phyloP scores from a whole-genome alignment of 805 yeast species.

The Candida insectalens region DNA sequence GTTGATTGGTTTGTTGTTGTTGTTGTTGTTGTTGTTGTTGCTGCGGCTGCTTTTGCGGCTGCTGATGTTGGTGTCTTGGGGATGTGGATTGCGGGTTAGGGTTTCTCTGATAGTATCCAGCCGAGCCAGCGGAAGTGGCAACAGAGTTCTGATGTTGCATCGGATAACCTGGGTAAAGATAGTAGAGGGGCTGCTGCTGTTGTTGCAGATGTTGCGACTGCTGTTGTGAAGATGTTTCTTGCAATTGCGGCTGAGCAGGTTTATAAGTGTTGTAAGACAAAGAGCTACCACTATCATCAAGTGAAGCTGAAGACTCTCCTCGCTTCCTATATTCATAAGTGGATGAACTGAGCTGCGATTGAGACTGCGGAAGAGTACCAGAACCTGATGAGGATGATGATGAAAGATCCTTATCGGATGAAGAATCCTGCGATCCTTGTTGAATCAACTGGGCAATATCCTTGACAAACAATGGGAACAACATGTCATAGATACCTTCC shows the following conservation, averaged over 20 bases:
- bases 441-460: conserved; percentile 43
- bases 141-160: conserved; percentile 15
- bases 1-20: neutral
- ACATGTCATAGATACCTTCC: conserved; percentile 49
- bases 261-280: neutral
- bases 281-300: neutral
- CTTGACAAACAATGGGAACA: conserved; percentile 52
- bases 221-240: too few relatives aligned
- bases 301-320: neutral
- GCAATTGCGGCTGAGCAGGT: neutral
- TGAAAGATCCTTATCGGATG: neutral
- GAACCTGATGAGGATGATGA: neutral
- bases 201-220: too few relatives aligned
- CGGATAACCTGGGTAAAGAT: conserved; percentile 11
- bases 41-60: conserved; percentile 1
- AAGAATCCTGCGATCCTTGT: conserved; percentile 24
- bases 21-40: neutral
- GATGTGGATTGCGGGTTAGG: too few relatives aligned
- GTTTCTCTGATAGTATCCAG: neutral
- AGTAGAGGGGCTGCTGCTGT: conserved; percentile 1
- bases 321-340: neutral
- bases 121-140: conserved; percentile 3
- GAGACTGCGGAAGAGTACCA: neutral
- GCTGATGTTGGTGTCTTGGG: neutral
- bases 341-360: too few relatives aligned